A percentile compares a stretch with the other conserved stretches of the same genome.
Conservation (phyloP, 1,139 yeast species). For the Scheffersomyces cryptocercus region DNA sequence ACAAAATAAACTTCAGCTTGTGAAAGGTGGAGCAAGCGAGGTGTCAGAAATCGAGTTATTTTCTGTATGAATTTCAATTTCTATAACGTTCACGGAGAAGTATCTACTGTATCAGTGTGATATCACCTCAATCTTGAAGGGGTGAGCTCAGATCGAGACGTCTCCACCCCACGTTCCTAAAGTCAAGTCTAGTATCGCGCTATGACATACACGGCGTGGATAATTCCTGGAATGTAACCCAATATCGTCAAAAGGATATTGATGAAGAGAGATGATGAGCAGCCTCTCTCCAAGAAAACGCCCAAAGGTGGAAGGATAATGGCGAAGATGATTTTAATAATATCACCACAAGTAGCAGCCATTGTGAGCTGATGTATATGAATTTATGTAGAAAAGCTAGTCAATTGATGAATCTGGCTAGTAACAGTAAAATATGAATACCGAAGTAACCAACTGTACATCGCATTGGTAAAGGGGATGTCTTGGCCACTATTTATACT, state of each 20-base stretch:
- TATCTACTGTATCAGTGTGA: too few relatives aligned
- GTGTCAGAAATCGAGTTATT: too few relatives aligned
- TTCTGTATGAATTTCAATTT: too few relatives aligned
- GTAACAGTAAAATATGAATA: background rate
- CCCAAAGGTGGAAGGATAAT: conserved; percentile 73
- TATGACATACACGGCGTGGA: conserved; percentile 64
- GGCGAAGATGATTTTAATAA: conserved; percentile 62
- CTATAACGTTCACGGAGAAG: too few relatives aligned
- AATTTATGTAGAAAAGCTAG: background rate
- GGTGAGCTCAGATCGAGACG: background rate
- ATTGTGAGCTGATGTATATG: conserved; percentile 19
- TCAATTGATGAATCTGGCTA: background rate
- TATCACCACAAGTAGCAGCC: conserved; percentile 58
- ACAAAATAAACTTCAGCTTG: too few relatives aligned
- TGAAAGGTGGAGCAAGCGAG: too few relatives aligned
- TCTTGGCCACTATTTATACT: too few relatives aligned
- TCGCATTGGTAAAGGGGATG: background rate
- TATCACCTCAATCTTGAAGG: too few relatives aligned
- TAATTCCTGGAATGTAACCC: conserved; percentile 67
- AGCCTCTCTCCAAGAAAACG: conserved; percentile 70
- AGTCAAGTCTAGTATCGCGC: conserved; percentile 25
- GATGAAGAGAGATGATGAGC: conserved; percentile 54
- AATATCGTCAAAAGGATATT: conserved; percentile 61
- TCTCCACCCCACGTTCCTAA: background rate
- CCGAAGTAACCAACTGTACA: background rate